These are phyloP conservation scores for Borovskyia barvae DNA, from an alignment of 208 protist genomes.

Conservation along the genomic window DNA sequence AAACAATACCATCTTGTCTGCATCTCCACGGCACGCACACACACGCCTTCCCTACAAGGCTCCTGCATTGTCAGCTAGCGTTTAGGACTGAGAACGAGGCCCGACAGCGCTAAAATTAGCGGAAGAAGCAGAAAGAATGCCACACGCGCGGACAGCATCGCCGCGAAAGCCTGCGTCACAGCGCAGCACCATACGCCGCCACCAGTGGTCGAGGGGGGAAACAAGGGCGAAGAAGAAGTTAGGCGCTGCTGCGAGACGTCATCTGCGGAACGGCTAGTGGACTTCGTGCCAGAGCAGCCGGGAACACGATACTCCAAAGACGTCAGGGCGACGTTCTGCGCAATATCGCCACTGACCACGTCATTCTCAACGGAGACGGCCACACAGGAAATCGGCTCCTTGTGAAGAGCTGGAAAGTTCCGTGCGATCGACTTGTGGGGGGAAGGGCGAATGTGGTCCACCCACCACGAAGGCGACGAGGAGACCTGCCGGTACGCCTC, in stretches of 20 bases:
- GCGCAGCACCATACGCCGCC: too few species aligned
- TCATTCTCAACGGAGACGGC: conserved; percentile 64
- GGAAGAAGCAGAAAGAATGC: conserved; percentile 6
- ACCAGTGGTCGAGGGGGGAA: neutral
- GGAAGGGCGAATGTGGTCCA: conserved; percentile 17
- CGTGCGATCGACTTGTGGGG: conserved; percentile 4
- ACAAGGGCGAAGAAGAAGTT: conserved; percentile 5
- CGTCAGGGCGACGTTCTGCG: conserved; percentile 76
- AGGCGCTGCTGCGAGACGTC: conserved; percentile 3
- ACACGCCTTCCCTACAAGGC: too few species aligned
- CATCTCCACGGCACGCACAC: too few species aligned
- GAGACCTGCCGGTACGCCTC: too few species aligned
- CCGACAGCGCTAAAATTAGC: conserved; percentile 5
- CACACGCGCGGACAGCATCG: conserved; percentile 3
- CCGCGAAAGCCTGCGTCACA: neutral
- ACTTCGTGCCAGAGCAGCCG: neutral
- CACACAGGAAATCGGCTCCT: conserved; percentile 74
- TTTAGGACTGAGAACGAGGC: too few species aligned
- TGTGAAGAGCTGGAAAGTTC: conserved; percentile 47
- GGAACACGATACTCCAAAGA: conserved; percentile 27
- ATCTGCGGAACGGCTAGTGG: neutral
- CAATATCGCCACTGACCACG: conserved; percentile 77
- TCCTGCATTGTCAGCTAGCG: too few species aligned
- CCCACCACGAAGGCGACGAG: neutral
- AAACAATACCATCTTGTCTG: too few species aligned